Conservation (phyloP, 495 filamentous ascomycete genomes). For the Penicillium lividum region DNA sequence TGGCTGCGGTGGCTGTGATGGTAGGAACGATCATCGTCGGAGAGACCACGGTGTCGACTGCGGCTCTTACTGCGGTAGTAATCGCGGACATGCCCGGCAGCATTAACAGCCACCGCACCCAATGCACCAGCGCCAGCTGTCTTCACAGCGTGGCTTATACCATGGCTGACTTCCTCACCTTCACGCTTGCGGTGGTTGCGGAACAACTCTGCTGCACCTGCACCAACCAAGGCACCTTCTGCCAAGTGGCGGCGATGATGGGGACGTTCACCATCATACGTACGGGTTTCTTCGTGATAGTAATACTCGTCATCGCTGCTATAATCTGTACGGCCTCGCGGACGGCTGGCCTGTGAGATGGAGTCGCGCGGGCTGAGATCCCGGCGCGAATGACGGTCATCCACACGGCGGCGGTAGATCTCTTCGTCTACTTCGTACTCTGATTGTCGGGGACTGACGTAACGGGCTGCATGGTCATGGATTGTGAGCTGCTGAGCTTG, state of each 20-base stretch:
- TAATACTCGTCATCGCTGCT: conserved; percentile 69
- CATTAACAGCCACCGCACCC: conserved; percentile 81
- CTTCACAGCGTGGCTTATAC: conserved; percentile 66
- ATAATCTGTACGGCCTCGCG: conserved; percentile 44
- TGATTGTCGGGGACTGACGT: conserved; percentile 64
- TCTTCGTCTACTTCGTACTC: conserved; percentile 61
- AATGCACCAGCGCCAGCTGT: conserved; percentile 78
- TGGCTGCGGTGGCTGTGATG: conserved; percentile 38
- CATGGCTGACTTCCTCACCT: conserved; percentile 57
- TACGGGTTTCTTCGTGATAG: conserved; percentile 54
- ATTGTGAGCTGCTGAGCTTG: conserved; percentile 75
- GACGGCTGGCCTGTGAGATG: conserved; percentile 51
- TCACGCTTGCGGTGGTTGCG: conserved; percentile 64
- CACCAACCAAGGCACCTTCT: conserved; percentile 79
- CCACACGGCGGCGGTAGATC: conserved; percentile 60
- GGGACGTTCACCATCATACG: conserved; percentile 57
- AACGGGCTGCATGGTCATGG: conserved; percentile 72
- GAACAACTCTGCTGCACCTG: conserved; percentile 72
- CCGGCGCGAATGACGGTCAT: conserved; percentile 24
- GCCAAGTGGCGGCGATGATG: conserved; percentile 79
- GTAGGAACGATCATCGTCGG: conserved; percentile 51
- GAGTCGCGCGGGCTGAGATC: conserved; percentile 62
- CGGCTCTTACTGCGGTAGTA: conserved; percentile 67
- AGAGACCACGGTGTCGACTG: conserved; percentile 50
- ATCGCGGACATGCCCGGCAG: conserved; percentile 68